These are phyloP conservation scores for Phytopythium mirpurense DNA, from an alignment of 352 stramenopile species.

Conservation along the genomic window DNA sequence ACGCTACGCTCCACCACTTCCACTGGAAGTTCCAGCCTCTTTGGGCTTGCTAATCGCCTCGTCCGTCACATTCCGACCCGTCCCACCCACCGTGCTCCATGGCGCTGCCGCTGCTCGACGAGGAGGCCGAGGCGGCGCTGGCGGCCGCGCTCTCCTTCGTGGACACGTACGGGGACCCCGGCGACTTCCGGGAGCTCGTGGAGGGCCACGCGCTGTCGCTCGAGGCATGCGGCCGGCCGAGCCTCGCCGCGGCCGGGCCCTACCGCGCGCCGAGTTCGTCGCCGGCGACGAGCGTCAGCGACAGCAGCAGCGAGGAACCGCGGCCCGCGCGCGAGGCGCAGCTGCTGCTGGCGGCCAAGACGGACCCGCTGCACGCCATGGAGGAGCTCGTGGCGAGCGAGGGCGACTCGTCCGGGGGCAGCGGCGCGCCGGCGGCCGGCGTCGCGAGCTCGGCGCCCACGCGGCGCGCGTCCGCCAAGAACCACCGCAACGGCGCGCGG, in stretches of 20 bases:
- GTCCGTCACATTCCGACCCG: too few species aligned
- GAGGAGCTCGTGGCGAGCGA: conserved; percentile 1
- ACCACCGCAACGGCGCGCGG: conserved; percentile 29
- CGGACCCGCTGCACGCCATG: conserved; percentile 1
- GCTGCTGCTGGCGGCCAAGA: neutral
- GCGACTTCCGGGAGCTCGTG: neutral
- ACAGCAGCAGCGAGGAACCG: conserved; percentile 1
- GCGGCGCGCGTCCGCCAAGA: conserved; percentile 7
- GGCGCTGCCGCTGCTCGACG: conserved; percentile 20
- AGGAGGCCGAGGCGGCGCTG: conserved; percentile 21
- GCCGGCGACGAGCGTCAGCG: neutral
- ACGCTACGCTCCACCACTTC: neutral
- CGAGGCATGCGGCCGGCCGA: neutral
- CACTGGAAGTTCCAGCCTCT: too few species aligned
- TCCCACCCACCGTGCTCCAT: too few species aligned
- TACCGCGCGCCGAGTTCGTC: neutral
- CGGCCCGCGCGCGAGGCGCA: too few species aligned
- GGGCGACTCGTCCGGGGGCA: neutral
- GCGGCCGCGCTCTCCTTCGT: conserved; percentile 24
- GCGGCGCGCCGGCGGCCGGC: neutral
- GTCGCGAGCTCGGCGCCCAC: neutral
- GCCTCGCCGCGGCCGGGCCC: neutral
- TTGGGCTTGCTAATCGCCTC: neutral
- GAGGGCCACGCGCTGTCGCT: neutral
- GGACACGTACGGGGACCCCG: conserved; percentile 15